Percentiles rank a stretch among this genome's conserved stretches.
Evolutionary conservation across 257 asterid species (phyloP).

Genomic region (Solanum ahanhuiri): DNA sequence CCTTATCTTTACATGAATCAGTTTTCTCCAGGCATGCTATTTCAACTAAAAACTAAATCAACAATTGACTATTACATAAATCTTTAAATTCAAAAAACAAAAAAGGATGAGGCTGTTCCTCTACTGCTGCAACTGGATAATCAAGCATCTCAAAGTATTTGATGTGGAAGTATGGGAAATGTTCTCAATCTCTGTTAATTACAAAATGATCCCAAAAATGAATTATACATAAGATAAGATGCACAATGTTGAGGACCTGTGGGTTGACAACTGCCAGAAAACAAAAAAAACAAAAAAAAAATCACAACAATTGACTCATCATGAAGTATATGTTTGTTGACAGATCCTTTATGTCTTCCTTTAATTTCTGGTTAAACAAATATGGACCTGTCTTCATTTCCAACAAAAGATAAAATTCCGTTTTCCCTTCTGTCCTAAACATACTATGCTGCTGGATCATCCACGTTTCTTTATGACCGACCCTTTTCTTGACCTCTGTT

Average conservation of each 20-base stretch:
- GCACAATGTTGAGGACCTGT: slow-evolving; percentile 33
- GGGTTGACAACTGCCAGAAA: slow-evolving; percentile 27
- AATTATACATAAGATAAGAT: slow-evolving; percentile 34
- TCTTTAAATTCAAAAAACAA: background rate
- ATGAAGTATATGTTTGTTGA: slow-evolving; percentile 9
- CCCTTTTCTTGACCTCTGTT: slow-evolving; percentile 39
- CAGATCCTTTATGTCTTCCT: slow-evolving; percentile 11
- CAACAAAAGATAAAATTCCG: background rate
- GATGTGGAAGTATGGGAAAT: slow-evolving; percentile 4
- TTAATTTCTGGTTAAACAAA: background rate
- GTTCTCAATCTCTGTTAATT: slow-evolving; percentile 7
- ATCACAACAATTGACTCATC: slow-evolving; percentile 19
- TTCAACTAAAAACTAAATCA: background rate
- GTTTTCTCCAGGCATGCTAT: background rate
- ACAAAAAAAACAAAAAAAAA: background rate
- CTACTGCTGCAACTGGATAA: background rate
- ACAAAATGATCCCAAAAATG: slow-evolving; percentile 19
- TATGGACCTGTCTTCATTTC: slow-evolving; percentile 4
- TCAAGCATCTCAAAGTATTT: background rate
- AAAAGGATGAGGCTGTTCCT: too few species aligned
- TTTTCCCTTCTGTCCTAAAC: slow-evolving; percentile 18
- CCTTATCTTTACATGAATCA: slow-evolving; percentile 39
- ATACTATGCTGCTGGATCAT: slow-evolving; percentile 10
- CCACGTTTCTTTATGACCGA: slow-evolving; percentile 23
- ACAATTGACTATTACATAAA: background rate